Base-by-base conservation (phyloP, 148 eudicot genomes). In the Silene latifolia region DNA sequence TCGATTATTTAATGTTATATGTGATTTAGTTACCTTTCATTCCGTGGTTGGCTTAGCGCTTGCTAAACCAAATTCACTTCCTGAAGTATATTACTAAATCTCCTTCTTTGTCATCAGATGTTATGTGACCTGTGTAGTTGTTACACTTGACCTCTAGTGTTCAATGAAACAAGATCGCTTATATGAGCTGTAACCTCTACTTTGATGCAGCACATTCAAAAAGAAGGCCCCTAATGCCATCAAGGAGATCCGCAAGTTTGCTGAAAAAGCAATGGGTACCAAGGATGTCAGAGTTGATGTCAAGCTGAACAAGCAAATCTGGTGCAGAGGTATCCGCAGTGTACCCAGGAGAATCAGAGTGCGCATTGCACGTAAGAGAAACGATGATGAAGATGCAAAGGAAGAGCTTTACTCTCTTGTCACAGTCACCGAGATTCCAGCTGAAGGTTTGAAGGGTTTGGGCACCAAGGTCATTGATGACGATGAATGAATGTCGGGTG, bases 331-430 rank as follows among this genome's bases (percentile, higher is more conserved):
- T 8, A 91, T 93, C 77, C 74, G 94, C 69, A 87, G 97, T 85
- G 98, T 93, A 17, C 97, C 97, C 3, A 88, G 98, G 82, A 82
- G 98, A 29, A 75, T 93, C 69, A 79, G 98, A 56, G 98, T 93
- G 1, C 86, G 98, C 23, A 82, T 93, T 75, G 97, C 98, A 1
- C 88, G 98, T 27, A 91, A 89, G 89, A 91, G 98, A 76, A 93
- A 93, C 46, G 97, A 93, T 11, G 97, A 93, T 47, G 97, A 93
- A 75, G 98, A 93, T 68, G 98, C 98, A 18, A 93, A 91, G 81
- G 98, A 93, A 71, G 98, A 93, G 86, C 93, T 93, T 27, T 93
- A 86, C 92, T 93, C 98, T 44, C 85, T 93, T 42, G 97, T 93
- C 7, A 93, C 98, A 0, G 94, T 91, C 63, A 88, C 97, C 6